Evolutionary conservation across 305 asterid genomes (phyloP).

Genomic region (Solanum hybrid): DNA sequence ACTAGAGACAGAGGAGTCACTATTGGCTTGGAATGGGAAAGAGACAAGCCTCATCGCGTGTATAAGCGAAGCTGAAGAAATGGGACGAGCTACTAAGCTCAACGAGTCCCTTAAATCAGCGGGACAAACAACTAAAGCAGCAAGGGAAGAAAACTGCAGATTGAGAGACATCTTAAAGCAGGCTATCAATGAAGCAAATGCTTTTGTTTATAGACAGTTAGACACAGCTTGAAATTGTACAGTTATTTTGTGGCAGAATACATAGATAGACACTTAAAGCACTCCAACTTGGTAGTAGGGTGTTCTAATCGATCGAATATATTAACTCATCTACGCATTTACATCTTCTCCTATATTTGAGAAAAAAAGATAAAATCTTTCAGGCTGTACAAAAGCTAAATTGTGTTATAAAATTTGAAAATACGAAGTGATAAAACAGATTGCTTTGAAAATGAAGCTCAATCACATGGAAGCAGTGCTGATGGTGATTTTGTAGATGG

Average conservation of each 20-base stretch:
- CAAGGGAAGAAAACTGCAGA: conserved; percentile 40
- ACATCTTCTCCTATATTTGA: neutral
- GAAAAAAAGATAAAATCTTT: too few species aligned
- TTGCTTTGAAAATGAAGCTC: too few species aligned
- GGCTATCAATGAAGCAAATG: conserved; percentile 23
- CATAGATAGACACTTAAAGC: too few species aligned
- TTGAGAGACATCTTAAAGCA: conserved; percentile 46
- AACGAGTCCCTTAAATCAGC: conserved; percentile 21
- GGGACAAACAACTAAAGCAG: neutral
- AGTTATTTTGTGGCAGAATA: too few species aligned
- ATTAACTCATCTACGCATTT: neutral
- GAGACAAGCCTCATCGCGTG: neutral
- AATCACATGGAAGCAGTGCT: too few species aligned
- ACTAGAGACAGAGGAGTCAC: neutral
- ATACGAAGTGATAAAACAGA: neutral
- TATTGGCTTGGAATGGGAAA: neutral
- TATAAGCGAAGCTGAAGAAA: neutral
- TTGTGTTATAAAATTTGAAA: neutral
- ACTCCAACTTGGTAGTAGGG: too few species aligned
- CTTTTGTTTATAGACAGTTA: neutral
- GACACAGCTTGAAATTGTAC: too few species aligned
- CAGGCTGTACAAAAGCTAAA: neutral
- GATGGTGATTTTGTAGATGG: too few species aligned
- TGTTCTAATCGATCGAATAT: too few species aligned
- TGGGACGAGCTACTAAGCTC: conserved; percentile 14